Percentiles rank a stretch among this genome's conserved stretches.
Conservation (phyloP, 1,284 basidiomycete species). For the Ceratorhiza oryzae-sativae region DNA sequence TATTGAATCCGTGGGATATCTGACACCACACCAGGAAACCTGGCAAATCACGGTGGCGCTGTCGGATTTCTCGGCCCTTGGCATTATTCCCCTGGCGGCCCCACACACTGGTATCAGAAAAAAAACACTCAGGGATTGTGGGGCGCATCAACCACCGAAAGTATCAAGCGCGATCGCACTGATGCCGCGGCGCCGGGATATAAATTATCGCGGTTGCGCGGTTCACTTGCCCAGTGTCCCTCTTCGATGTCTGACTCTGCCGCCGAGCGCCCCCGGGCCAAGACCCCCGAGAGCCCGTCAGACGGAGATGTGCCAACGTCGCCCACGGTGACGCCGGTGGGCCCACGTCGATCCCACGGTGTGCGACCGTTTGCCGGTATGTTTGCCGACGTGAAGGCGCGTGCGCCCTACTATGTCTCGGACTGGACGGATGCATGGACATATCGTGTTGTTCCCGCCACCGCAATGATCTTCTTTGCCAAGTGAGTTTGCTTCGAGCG, state of each 20-base stretch:
- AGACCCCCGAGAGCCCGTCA: not conserved
- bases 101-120: not conserved
- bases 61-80: not conserved
- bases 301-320: slow-evolving; percentile 26
- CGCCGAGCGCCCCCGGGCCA: not conserved
- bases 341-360: slow-evolving; percentile 23
- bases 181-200: slow-evolving; percentile 25
- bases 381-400: slow-evolving; percentile 72
- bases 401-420: slow-evolving; percentile 80
- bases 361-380: slow-evolving; percentile 72
- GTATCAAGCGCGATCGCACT: not conserved
- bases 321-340: slow-evolving; percentile 36
- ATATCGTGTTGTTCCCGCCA: slow-evolving; percentile 79
- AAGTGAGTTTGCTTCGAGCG: slow-evolving; percentile 59
- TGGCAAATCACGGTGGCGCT: no score
- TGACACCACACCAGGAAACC: no score
- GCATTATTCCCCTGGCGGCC: not conserved
- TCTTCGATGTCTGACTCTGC: not conserved
- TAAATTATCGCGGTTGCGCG: not conserved
- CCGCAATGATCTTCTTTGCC: slow-evolving; percentile 78
- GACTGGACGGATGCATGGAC: slow-evolving; percentile 93
- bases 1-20: no score
- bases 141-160: not conserved
- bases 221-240: not conserved
- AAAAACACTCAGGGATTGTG: slow-evolving; percentile 20